Evolutionary conservation across 164 flowering plant species (phyloP), one percentile per base, ranked within the genome.

Genomic region (Dillenia turbinata): DNA sequence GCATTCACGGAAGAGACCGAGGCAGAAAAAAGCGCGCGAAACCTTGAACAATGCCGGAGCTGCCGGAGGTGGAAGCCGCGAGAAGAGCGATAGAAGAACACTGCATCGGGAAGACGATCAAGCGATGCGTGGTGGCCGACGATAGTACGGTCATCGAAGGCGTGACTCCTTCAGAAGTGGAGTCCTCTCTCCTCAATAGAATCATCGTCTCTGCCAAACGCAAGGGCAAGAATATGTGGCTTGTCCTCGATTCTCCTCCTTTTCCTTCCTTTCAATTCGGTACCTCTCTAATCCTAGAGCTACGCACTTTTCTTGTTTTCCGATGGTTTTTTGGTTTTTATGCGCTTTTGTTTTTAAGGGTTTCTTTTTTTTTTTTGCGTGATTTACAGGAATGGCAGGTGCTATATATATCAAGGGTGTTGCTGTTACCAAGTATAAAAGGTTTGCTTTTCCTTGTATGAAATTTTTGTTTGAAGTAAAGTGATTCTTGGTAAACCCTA

Each of bases 1-100:
- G 40, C 40, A 33, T 33, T 33, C 33, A 33, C 40, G 40, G 40
- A 33, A 5, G 40, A 4, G 40, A 5, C 7, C 5, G 40, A 33
- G 40, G 40, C 40, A 33, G 6, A 5, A 54, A 8, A 66, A 60
- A 60, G 64, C 64, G 70, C 70, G 70, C 49, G 59, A 60, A 66
- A 60, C 40, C 47, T 51, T 19, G n/a, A 19, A 64, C 64, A 61
- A 94, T 94, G 97, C 96, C 99, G 63, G 99, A 94, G 84, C 85
- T 94, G 2, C 95, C 97, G 12, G 99, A 94, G 81, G 99, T 94
- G 9, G 99, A 94, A 73, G 99, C 92, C 33, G 97, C 99, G 16
- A 73, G 99, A 63, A 69, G 90, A 63, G 99, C 96, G 6, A 63
- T 91, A 9, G 83, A 74, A 53, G 90, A 86, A 14, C 68, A 85